phyloP scores from a whole-genome alignment of 176 grass and related monocot species.

The maize (Zea mays) region DNA sequence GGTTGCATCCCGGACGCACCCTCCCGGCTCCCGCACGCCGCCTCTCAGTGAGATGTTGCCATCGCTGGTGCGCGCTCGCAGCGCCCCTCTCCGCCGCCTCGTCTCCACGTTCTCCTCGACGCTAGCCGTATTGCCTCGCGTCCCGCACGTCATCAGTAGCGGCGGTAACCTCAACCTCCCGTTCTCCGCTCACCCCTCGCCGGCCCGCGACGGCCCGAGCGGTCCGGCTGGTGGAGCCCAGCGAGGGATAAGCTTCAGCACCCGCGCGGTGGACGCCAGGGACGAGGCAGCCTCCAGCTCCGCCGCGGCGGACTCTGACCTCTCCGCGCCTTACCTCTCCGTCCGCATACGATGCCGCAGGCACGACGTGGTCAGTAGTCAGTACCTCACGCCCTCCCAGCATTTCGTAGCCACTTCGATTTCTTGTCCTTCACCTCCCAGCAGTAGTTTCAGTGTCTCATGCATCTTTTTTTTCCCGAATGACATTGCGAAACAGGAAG shows the following conservation, averaged over 20 bases:
- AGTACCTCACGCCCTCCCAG: slow-evolving; percentile 18
- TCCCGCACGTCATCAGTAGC: background rate
- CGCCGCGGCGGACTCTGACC: slow-evolving; percentile 28
- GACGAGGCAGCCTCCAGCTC: slow-evolving; percentile 20
- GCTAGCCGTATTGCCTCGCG: background rate
- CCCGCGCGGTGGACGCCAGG: slow-evolving; percentile 17
- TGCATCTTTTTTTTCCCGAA: background rate
- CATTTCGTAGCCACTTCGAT: background rate
- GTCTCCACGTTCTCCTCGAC: slow-evolving; percentile 20
- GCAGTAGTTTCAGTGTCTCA: background rate
- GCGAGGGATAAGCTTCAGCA: slow-evolving; percentile 29
- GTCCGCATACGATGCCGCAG: slow-evolving; percentile 64
- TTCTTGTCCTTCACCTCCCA: background rate
- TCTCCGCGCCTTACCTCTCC: slow-evolving; percentile 56
- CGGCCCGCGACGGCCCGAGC: background rate
- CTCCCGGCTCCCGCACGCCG: background rate
- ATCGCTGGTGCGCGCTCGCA: slow-evolving; percentile 35
- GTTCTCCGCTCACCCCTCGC: slow-evolving; percentile 21
- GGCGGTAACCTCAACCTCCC: background rate
- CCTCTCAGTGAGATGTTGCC: slow-evolving; percentile 30
- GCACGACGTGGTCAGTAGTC: slow-evolving; percentile 53
- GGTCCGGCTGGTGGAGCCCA: background rate
- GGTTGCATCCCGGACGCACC: too few relatives aligned
- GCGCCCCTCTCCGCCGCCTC: slow-evolving; percentile 39
- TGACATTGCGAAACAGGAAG: slow-evolving; percentile 46